Evolutionary conservation across 192 early-diverging fungal genomes (phyloP), one percentile per base, ranked within the genome.

Genomic region (Gryganskiella cystojenkinii): DNA sequence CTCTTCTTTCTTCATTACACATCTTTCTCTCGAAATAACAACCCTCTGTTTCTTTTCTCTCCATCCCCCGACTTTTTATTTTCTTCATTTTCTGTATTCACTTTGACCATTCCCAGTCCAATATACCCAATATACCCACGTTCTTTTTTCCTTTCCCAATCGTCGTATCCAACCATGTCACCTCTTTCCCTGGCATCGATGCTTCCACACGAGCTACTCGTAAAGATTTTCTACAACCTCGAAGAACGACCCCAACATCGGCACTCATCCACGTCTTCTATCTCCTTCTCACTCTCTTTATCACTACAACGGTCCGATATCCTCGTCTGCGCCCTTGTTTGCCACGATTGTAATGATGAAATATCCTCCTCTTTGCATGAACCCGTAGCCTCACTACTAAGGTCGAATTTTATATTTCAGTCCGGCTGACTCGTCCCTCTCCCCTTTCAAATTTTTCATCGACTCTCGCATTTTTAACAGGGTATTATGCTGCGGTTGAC

Each of bases 401-500:
- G n/a, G n/a, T n/a, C n/a, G n/a, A n/a, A n/a, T n/a, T n/a, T n/a
- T n/a, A n/a, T n/a, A n/a, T n/a, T n/a, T n/a, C n/a, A n/a, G n/a
- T n/a, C n/a, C n/a, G n/a, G n/a, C n/a, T n/a, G n/a, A n/a, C n/a
- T n/a, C n/a, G n/a, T n/a, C n/a, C n/a, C n/a, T n/a, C n/a, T n/a
- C n/a, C n/a, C n/a, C n/a, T n/a, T 33, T 15, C 11, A 17, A 31
- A 13, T 27, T 28, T 44, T 25, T 59, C 20, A 3, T 22, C 17
- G 27, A 24, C 13, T 4, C 35, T 47, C 4, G 4, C 15, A 10
- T 27, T 31, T 2, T 28, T 2, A 28, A 3, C 61, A 78, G 73
- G 73, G 73, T 78, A 78, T 33, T 68, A 68, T 43, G 65, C 73
- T 25, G 73, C 73, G 22, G 66, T 78, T 7, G 73, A 78, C 20